Evolutionary conservation across 495 filamentous ascomycete genomes (phyloP).

Genomic region (Tuber melanosporum): DNA sequence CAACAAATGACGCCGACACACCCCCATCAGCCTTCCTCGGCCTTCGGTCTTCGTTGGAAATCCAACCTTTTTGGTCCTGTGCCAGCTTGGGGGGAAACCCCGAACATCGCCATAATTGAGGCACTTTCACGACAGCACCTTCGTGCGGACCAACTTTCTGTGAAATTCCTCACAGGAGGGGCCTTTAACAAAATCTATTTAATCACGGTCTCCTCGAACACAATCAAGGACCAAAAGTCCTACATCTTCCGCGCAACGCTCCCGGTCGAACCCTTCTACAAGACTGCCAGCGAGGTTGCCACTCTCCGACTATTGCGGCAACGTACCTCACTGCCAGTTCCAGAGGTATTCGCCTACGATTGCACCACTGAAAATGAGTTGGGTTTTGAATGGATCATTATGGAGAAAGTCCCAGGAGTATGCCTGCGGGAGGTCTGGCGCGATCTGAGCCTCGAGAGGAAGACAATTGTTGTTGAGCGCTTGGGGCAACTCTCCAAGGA

Average conservation of each 20-base stretch:
- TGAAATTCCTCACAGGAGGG: slow-evolving; percentile 18
- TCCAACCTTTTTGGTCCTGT: too few relatives aligned
- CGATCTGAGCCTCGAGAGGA: too few relatives aligned
- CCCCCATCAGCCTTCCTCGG: too few relatives aligned
- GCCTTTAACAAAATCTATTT: slow-evolving; percentile 25
- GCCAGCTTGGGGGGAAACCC: neutral
- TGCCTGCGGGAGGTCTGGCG: too few relatives aligned
- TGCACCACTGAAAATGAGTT: too few relatives aligned
- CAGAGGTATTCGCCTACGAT: slow-evolving; percentile 37
- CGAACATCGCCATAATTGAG: slow-evolving; percentile 10
- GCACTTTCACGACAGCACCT: slow-evolving; percentile 13
- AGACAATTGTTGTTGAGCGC: slow-evolving; percentile 26
- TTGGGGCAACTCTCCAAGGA: slow-evolving; percentile 44
- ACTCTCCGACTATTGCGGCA: slow-evolving; percentile 49
- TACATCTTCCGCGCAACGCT: too few relatives aligned
- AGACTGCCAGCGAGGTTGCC: slow-evolving; percentile 53
- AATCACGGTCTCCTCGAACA: neutral
- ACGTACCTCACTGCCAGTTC: slow-evolving; percentile 51
- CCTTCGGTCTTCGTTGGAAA: too few relatives aligned
- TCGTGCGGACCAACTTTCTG: slow-evolving; percentile 3
- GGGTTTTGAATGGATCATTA: too few relatives aligned
- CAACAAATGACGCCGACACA: too few relatives aligned
- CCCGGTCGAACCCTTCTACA: slow-evolving; percentile 45
- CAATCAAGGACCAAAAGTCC: neutral
- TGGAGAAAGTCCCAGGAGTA: too few relatives aligned